Percentiles rank a stretch among this genome's conserved stretches.
These are phyloP conservation scores for Saccharomycopsis sp. DNA, from an alignment of 805 yeast genomes.

Conservation along the genomic window DNA sequence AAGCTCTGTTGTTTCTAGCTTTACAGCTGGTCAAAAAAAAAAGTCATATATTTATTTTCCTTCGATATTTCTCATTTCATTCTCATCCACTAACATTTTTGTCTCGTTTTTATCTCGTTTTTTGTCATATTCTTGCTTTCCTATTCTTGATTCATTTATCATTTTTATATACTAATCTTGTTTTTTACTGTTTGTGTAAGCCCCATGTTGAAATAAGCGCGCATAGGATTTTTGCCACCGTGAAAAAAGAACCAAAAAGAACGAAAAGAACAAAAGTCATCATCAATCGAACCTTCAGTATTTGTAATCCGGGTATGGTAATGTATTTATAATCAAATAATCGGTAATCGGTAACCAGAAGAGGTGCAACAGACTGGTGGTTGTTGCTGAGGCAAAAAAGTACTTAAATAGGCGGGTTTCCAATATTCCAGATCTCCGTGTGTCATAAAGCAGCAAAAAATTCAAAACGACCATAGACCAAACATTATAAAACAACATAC, in stretches of 20 bases:
- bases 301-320: neutral
- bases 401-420: too few species aligned
- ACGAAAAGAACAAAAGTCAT: neutral
- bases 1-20: conserved; percentile 14
- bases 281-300: neutral
- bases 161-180: neutral
- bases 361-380: too few species aligned
- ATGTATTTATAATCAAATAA: too few species aligned
- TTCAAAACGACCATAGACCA: neutral
- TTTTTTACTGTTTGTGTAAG: neutral
- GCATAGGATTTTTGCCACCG: neutral
- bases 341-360: too few species aligned
- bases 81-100: too few species aligned
- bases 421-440: too few species aligned
- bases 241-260: neutral
- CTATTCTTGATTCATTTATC: neutral
- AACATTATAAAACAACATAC: conserved; percentile 33
- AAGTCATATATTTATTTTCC: neutral
- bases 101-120: neutral
- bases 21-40: neutral
- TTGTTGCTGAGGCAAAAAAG: too few species aligned
- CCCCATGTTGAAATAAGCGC: neutral
- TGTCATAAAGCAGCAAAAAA: too few species aligned
- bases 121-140: neutral
- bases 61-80: too few species aligned